phyloP scores from a whole-genome alignment of 208 protist genomes.

The Naegleria fowleri region DNA sequence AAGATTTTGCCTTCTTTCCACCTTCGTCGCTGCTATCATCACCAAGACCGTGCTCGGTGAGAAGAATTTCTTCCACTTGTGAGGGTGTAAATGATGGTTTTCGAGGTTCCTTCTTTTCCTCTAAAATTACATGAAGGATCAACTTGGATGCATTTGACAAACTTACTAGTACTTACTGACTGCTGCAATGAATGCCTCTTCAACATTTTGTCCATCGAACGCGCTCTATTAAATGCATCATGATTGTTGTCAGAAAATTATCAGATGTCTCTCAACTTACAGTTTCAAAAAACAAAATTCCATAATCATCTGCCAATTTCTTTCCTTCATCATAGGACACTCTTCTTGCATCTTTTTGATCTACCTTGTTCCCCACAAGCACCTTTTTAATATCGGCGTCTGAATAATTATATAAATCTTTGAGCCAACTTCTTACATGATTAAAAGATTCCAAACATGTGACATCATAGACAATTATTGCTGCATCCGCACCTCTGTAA shows the following conservation, averaged over 20 bases:
- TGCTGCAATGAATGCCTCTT: not conserved
- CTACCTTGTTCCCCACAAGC: not conserved
- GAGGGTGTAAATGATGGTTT: too few species aligned
- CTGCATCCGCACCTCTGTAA: not conserved
- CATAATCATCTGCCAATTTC: not conserved
- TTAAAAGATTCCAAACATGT: not conserved
- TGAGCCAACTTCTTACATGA: not conserved
- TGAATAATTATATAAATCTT: not conserved
- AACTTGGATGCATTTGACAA: too few species aligned
- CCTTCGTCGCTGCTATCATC: not conserved
- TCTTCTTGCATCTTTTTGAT: not conserved
- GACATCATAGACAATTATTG: constrained; percentile 7
- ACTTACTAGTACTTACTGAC: not conserved
- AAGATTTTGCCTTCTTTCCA: not conserved
- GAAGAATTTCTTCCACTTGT: not conserved
- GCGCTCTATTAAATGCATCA: not conserved
- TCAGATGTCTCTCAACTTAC: not conserved
- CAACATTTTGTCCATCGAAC: not conserved
- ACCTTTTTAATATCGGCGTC: not conserved
- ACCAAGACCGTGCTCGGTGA: not conserved
- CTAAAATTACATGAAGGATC: too few species aligned
- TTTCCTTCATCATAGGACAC: not conserved
- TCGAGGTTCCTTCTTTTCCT: too few species aligned
- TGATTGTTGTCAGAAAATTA: not conserved
- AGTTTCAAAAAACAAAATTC: not conserved